phyloP scores from a whole-genome alignment of 345 rosid genomes.

The Garcia nutans region DNA sequence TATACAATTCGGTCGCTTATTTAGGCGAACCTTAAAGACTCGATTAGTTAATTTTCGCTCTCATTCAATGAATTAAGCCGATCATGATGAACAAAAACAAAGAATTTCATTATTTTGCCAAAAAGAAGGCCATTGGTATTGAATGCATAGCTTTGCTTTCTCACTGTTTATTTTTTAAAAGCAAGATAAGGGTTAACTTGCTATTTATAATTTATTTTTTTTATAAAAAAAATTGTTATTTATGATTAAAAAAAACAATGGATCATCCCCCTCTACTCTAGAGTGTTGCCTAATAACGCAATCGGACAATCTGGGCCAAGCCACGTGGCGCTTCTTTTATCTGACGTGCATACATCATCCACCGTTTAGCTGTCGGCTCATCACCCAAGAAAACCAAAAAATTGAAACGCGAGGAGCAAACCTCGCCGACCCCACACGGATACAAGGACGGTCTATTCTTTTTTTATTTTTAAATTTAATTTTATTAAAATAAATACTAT shows the following conservation, averaged over 20 bases:
- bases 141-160: too few species aligned
- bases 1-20: too few species aligned
- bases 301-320: neutral
- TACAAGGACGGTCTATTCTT: neutral
- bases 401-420: neutral
- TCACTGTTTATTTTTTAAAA: too few species aligned
- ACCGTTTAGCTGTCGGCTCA: constrained; percentile 35
- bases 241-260: neutral
- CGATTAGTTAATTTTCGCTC: too few species aligned
- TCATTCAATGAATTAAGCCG: too few species aligned
- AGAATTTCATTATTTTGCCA: too few species aligned
- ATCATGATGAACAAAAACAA: too few species aligned
- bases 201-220: neutral
- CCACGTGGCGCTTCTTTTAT: constrained; percentile 17
- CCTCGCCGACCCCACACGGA: constrained; percentile 33
- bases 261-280: neutral
- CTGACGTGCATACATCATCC: constrained; percentile 21
- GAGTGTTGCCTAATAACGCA: neutral
- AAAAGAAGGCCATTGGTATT: too few species aligned
- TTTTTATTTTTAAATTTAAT: neutral
- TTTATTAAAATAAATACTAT: neutral
- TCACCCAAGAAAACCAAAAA: neutral
- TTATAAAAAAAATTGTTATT: too few species aligned
- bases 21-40: too few species aligned
- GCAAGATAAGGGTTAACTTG: neutral